These are phyloP conservation scores for Astrothelium subdiscretum DNA, from an alignment of 495 filamentous ascomycete genomes.

Conservation along the genomic window DNA sequence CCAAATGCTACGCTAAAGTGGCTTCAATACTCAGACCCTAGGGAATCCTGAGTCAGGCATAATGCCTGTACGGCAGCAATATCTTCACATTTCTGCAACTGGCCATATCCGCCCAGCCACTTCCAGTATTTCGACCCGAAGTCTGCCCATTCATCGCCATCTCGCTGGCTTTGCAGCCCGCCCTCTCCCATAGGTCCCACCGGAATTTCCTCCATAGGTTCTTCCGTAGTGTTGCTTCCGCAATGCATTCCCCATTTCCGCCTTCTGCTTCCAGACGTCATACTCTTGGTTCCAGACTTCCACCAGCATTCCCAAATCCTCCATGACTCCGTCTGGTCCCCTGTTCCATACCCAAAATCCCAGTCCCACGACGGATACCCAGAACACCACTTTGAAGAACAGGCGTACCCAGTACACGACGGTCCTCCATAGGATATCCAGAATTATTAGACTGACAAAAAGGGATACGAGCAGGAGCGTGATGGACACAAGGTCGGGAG, in stretches of 20 bases:
- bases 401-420: slow-evolving; percentile 65
- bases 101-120: not conserved
- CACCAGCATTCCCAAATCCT: slow-evolving; percentile 46
- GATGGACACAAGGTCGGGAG: slow-evolving; percentile 52
- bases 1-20: not conserved
- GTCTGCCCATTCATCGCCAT: not conserved
- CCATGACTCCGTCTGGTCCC: slow-evolving; percentile 48
- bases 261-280: slow-evolving; percentile 15
- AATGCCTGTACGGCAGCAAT: not conserved
- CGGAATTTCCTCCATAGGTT: not conserved
- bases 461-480: slow-evolving; percentile 43
- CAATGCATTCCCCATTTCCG: slow-evolving; percentile 6
- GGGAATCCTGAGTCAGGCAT: not conserved
- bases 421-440: slow-evolving; percentile 54
- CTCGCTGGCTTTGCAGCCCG: not conserved
- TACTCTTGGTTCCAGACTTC: slow-evolving; percentile 43
- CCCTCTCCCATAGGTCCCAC: not conserved
- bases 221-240: slow-evolving; percentile 4
- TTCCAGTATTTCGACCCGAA: not conserved
- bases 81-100: not conserved
- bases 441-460: slow-evolving; percentile 50
- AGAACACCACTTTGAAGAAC: slow-evolving; percentile 46
- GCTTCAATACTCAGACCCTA: not conserved
- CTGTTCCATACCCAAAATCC: slow-evolving; percentile 48
- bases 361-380: slow-evolving; percentile 38